Base-by-base conservation (phyloP, 2,329 filamentous ascomycete species). In the Myriosclerotinia duriaeana region DNA sequence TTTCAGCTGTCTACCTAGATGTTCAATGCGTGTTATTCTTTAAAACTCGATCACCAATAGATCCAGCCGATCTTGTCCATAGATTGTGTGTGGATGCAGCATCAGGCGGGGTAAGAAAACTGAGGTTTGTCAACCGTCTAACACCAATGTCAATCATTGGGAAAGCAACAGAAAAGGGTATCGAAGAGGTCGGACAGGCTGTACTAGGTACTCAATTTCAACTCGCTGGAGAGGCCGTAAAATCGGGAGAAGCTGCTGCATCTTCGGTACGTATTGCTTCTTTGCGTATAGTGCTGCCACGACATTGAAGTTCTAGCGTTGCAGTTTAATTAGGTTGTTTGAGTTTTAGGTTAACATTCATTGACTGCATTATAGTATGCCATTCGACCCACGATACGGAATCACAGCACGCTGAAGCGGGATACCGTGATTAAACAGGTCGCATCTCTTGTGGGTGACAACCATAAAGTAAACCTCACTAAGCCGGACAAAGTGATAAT, bases 401-500 rank as follows among this genome's bases (percentile, higher is more conserved):
- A 90, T 73, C 88, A 93, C 78, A 88, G 82, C 71, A 82, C 82
- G 4, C 81, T 94, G 68, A 89, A 85, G 71, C 85, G 90, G 67
- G 85, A 88, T 70, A 81, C 80, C 22, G 82, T 94, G 59, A 94
- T 95, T 77, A 86, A 89, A 73, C 85, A 84, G 69, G 83, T 94
- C 69, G 91, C 76, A 38, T 70, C 67, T 17, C 70, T 67, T 17
- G 74, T 76, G 48, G 71, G 90, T 5, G 79, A 81, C 50, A 79
- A 88, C 50, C 91, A 95, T 78, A 89, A 88, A 73, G 92, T 95
- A 67, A 87, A 93, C 73, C 83, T 96, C n/a, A 85, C 83, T 58
- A 84, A 83, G n/a, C 90, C 91, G 44, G 90, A 94, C 78, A 86
- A 91, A 75, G 85, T 93, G 42, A 89, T 95, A 71, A 79, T 94